phyloP scores from a whole-genome alignment of 1,284 basidiomycete species.

The Papiliotrema terrestris region DNA sequence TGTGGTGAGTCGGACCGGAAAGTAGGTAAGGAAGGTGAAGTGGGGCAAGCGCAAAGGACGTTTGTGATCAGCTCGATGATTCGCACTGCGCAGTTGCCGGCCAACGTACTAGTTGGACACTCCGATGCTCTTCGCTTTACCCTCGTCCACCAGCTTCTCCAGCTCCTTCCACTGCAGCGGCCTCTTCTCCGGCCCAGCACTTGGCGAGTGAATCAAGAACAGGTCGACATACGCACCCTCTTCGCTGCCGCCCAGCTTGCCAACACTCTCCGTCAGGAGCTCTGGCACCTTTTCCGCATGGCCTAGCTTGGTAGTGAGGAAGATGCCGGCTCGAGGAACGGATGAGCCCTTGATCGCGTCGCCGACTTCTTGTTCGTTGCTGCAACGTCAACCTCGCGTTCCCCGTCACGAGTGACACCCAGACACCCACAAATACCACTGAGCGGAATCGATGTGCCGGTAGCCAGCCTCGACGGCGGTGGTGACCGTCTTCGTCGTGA shows the following conservation, averaged over 20 bases:
- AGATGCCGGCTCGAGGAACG: conserved; percentile 32
- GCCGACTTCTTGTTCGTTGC: conserved; percentile 30
- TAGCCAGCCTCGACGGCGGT: conserved; percentile 70
- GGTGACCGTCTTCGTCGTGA: conserved; percentile 56
- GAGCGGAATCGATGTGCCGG: conserved; percentile 42
- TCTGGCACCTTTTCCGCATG: conserved; percentile 58
- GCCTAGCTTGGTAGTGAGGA: conserved; percentile 58
- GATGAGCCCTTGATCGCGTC: conserved; percentile 13
- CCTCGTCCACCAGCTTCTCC: conserved; percentile 51
- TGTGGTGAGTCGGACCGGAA: too few species aligned
- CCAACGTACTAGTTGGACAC: conserved; percentile 68
- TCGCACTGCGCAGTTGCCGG: background rate
- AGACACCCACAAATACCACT: conserved; percentile 33
- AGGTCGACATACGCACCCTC: conserved; percentile 61
- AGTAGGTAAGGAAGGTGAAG: background rate
- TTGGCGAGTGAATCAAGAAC: conserved; percentile 63
- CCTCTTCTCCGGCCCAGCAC: conserved; percentile 28
- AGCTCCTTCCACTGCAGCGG: conserved; percentile 24
- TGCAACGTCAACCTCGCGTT: background rate
- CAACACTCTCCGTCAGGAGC: conserved; percentile 59
- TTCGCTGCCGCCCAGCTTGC: conserved; percentile 52
- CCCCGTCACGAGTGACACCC: background rate
- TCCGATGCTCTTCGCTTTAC: conserved; percentile 66
- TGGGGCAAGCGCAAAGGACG: background rate
- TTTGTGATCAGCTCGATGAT: background rate